Evolutionary conservation across 768 basidiomycete genomes (phyloP).

Genomic region (Pisolithus microcarpus): DNA sequence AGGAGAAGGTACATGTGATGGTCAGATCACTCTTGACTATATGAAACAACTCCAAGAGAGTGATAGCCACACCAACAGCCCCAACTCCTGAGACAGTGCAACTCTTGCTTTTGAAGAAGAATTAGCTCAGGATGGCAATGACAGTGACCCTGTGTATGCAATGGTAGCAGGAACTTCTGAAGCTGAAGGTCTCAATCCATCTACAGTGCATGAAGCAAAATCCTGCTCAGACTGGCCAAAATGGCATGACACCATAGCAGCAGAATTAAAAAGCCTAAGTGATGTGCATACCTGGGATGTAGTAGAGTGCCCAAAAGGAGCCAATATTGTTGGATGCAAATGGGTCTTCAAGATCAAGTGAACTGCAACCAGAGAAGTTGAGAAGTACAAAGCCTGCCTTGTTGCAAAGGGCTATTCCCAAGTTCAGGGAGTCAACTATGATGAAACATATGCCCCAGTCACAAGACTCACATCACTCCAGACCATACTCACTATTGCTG

Average conservation of each 20-base stretch:
- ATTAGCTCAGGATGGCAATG: not conserved
- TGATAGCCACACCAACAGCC: too few relatives aligned
- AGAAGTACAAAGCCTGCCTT: too few relatives aligned
- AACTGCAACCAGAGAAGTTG: conserved; percentile 27
- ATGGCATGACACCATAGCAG: conserved; percentile 3
- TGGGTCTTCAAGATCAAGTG: too few relatives aligned
- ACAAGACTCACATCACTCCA: too few relatives aligned
- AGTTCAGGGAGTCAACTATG: too few relatives aligned
- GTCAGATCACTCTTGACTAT: not conserved
- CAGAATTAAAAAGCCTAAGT: conserved; percentile 3
- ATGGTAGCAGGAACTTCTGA: conserved; percentile 1
- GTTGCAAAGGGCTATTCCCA: too few relatives aligned
- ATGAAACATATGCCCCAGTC: too few relatives aligned
- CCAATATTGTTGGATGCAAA: conserved; percentile 7
- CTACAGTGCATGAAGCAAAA: conserved; percentile 1
- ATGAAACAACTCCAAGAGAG: too few relatives aligned
- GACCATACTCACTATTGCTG: too few relatives aligned
- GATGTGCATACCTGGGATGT: conserved; percentile 6
- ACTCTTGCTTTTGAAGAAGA: not conserved
- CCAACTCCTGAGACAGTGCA: too few relatives aligned
- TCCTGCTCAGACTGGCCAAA: not conserved
- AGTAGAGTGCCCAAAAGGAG: not conserved
- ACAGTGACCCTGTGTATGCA: not conserved
- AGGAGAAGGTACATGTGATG: not conserved
- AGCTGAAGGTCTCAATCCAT: not conserved